Conservation (phyloP, 805 yeast genomes). For the Priceomyces carsonii region DNA sequence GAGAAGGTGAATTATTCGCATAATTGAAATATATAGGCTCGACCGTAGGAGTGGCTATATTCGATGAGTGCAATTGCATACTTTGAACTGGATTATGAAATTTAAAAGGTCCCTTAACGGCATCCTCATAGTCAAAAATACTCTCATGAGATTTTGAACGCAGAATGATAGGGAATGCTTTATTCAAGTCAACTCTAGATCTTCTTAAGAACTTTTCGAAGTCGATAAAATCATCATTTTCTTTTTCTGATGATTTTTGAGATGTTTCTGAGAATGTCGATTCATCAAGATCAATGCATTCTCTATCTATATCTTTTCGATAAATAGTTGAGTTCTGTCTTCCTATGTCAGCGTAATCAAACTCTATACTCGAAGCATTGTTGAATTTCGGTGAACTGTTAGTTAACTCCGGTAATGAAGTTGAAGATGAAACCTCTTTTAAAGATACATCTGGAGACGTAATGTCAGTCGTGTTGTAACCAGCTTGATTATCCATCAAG, state of each 20-base stretch:
- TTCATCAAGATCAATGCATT: no score
- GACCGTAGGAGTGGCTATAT: constrained; percentile 29
- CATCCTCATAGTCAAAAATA: constrained; percentile 11
- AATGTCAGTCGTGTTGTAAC: constrained; percentile 2
- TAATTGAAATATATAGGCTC: constrained; percentile 27
- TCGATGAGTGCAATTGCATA: constrained; percentile 17
- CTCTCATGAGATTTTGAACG: constrained; percentile 28
- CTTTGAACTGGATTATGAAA: constrained; percentile 41
- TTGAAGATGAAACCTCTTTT: no score
- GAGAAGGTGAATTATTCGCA: constrained; percentile 1
- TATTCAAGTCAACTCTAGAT: constrained; percentile 31
- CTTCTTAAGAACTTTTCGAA: constrained; percentile 33
- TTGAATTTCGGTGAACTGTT: no score
- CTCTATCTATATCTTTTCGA: no score
- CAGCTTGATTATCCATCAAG: constrained; percentile 6
- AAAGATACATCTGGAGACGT: no score
- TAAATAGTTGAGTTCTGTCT: no score
- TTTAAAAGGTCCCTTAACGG: constrained; percentile 12
- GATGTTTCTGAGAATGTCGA: no score
- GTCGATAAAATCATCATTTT: constrained; percentile 21
- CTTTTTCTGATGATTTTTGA: constrained; percentile 7
- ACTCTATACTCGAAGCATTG: no score
- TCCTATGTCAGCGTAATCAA: no score
- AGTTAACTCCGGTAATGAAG: no score
- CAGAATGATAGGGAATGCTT: constrained; percentile 28